Base-by-base conservation (phyloP, 768 basidiomycete species). In the Lactifluus hygrophoroides region DNA sequence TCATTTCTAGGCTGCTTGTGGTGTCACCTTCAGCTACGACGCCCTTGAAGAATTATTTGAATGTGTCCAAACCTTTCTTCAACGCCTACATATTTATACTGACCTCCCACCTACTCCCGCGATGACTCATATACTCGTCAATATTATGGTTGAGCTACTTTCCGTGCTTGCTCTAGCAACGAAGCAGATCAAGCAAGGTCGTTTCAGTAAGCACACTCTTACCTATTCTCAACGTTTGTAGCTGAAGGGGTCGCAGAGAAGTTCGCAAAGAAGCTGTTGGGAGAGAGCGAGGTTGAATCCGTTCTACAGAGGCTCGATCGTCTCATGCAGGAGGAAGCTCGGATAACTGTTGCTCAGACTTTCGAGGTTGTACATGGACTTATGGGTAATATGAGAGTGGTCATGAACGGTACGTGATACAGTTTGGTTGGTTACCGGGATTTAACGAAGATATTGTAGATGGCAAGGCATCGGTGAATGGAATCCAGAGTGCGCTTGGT, bases 121-220 rank as follows among this genome's bases (percentile, higher is more conserved):
- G 7, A 48, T 58, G 45, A 38, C 21, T 19, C 21, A 46, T 2
- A 51, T 54, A 0, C 23, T 54, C 5, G 23, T 47, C 6, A 58
- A 48, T 8, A 21, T 58, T 1, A 27, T 58, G 37, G 45, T 14
- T 5, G 30, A 58, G 14, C 19, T 58, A 28, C 38, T 58, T 8
- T 47, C 57, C 2, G 46, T 58, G 17, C 51, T 58, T 40, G 37
- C 51, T 14, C 28, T 58, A 4, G 51, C 51, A 21, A 58, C 51
- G 0, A 58, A 58, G 5, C 51, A 58, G 14, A 54, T 48, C 0
- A 42, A 38, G 1, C 51, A 42, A n/a, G 38, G 57, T 5, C 28
- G 51, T 3, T 17, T 58, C 8, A 54, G 57, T 58, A 23, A 34
- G 57, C 11, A 4, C 2, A 1, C 11, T 17, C 13, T 25, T 17